These are phyloP conservation scores for Penicillium waksmanii DNA, from an alignment of 495 filamentous ascomycete species.

Conservation along the genomic window DNA sequence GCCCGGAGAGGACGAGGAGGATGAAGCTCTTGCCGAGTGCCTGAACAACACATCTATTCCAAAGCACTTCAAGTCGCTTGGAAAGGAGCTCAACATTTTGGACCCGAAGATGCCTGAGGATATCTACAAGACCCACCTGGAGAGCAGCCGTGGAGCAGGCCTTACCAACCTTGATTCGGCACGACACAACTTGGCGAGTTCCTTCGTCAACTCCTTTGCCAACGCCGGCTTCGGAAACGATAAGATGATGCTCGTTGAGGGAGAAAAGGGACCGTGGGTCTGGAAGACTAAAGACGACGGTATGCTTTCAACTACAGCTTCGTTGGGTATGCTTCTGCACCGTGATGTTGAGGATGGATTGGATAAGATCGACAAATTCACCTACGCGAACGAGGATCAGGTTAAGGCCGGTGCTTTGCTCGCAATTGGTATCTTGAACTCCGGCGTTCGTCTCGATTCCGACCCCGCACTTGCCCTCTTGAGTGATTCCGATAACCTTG, in stretches of 20 bases:
- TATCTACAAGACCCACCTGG: constrained; percentile 98
- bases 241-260: constrained; percentile 89
- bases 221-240: constrained; percentile 96
- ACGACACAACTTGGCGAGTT: constrained; percentile 91
- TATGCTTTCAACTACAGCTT: constrained; percentile 94
- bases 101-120: constrained; percentile 97
- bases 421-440: constrained; percentile 91
- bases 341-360: constrained; percentile 91
- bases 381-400: constrained; percentile 77
- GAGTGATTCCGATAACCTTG: constrained; percentile 72
- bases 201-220: constrained; percentile 94
- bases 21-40: constrained; percentile 74
- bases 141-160: constrained; percentile 88
- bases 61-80: constrained; percentile 90
- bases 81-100: constrained; percentile 94
- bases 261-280: constrained; percentile 87
- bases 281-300: constrained; percentile 99
- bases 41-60: constrained; percentile 85
- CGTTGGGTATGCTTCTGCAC: constrained; percentile 82
- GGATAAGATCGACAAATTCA: constrained; percentile 92
- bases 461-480: constrained; percentile 89
- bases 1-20: constrained; percentile 62
- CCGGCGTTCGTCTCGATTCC: constrained; percentile 80
- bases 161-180: constrained; percentile 95
- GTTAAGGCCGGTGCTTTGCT: constrained; percentile 89